These are phyloP conservation scores for Aspergillus jensenii DNA, from an alignment of 2,329 filamentous ascomycete species.

Conservation along the genomic window DNA sequence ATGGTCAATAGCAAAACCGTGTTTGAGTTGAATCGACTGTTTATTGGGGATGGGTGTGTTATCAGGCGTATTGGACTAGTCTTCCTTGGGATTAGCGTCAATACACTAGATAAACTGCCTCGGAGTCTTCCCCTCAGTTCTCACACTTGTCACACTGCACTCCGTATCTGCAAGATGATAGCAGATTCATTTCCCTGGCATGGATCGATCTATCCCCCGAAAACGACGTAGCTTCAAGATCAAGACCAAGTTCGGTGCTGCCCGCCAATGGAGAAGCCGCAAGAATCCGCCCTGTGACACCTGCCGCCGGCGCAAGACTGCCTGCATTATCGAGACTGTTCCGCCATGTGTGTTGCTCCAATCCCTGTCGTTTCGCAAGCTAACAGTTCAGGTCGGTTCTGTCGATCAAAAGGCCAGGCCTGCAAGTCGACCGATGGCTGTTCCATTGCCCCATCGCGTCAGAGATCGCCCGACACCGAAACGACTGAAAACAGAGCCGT, in stretches of 20 bases:
- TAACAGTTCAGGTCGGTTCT: neutral
- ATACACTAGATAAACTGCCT: too few relatives aligned
- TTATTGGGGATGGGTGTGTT: too few relatives aligned
- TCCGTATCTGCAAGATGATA: neutral
- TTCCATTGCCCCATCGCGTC: neutral
- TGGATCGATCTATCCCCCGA: neutral
- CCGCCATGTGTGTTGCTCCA: conserved; percentile 41
- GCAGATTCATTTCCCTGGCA: neutral
- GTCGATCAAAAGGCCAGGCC: conserved; percentile 3
- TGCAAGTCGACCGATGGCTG: conserved; percentile 1
- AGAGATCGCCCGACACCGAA: neutral
- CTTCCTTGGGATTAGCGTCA: too few relatives aligned
- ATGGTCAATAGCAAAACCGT: too few relatives aligned
- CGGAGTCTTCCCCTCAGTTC: neutral
- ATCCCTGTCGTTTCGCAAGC: neutral
- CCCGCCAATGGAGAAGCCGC: conserved; percentile 36
- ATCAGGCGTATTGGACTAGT: too few relatives aligned
- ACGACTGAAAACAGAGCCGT: neutral
- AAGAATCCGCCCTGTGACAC: conserved; percentile 51
- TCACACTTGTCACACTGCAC: neutral
- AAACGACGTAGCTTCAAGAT: conserved; percentile 3
- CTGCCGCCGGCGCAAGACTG: conserved; percentile 48
- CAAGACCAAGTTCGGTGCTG: conserved; percentile 1
- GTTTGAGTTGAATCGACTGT: too few relatives aligned
- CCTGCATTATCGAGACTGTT: conserved; percentile 47